Conservation (phyloP, 352 stramenopile genomes). For the Pythium aquatile region DNA sequence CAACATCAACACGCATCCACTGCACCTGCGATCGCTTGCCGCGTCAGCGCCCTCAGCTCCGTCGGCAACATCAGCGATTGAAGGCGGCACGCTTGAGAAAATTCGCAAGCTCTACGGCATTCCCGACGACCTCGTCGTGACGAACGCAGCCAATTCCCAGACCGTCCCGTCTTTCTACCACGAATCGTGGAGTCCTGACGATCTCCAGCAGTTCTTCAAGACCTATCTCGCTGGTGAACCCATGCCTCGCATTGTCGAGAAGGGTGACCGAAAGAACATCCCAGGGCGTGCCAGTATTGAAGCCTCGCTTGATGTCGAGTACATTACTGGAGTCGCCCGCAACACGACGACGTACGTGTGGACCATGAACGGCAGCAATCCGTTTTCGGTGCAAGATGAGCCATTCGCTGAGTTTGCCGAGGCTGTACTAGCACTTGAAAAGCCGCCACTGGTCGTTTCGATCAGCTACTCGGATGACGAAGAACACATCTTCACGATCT, state of each 20-base stretch:
- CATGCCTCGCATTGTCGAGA: conserved; percentile 51
- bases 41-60: conserved; percentile 17
- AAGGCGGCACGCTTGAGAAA: conserved; percentile 28
- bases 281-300: conserved; percentile 50
- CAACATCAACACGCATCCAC: conserved; percentile 65
- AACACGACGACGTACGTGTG: conserved; percentile 80
- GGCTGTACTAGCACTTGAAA: conserved; percentile 61
- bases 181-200: conserved; percentile 54
- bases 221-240: conserved; percentile 46
- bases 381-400: conserved; percentile 80
- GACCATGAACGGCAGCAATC: conserved; percentile 83
- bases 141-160: conserved; percentile 62
- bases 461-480: conserved; percentile 92
- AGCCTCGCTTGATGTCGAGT: conserved; percentile 89
- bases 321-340: conserved; percentile 81
- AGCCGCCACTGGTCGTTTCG: conserved; percentile 80
- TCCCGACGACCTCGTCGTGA: conserved; percentile 59
- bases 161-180: conserved; percentile 76
- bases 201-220: conserved; percentile 60
- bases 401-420: conserved; percentile 84
- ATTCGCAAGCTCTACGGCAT: conserved; percentile 70
- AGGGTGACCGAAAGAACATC: conserved; percentile 50
- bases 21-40: conserved; percentile 48
- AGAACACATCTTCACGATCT: conserved; percentile 83
- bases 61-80: background rate